A percentile compares a stretch with the other conserved stretches of the same genome.
phyloP scores from a whole-genome alignment of 768 basidiomycete species.

The Lanmaoa rubissima region DNA sequence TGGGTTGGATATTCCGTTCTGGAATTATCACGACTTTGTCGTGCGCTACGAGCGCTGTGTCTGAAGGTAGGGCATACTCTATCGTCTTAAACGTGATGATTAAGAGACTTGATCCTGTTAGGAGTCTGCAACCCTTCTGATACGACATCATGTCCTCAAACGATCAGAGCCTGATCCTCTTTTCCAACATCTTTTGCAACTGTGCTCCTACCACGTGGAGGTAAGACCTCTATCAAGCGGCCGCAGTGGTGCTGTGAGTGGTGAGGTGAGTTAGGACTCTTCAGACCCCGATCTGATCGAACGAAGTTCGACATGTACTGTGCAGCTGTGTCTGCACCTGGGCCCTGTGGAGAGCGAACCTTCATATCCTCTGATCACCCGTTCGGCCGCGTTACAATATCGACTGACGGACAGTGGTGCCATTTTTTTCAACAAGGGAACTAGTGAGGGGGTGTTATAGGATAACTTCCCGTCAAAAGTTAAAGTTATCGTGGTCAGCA shows the following conservation, averaged over 20 bases:
- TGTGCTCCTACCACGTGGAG: constrained; percentile 69
- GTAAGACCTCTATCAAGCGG: constrained; percentile 71
- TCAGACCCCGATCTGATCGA: not conserved
- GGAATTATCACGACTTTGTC: constrained; percentile 55
- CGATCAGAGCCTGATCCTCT: constrained; percentile 58
- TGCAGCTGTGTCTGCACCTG: constrained; percentile 59
- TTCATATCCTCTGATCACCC: constrained; percentile 41
- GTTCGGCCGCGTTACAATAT: constrained; percentile 66
- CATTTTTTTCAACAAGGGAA: constrained; percentile 73
- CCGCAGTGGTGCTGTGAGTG: constrained; percentile 73
- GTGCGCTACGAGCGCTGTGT: constrained; percentile 59
- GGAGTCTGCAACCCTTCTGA: constrained; percentile 52
- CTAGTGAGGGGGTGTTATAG: constrained; percentile 60
- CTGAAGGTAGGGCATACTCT: constrained; percentile 42
- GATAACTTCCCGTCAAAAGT: not conserved
- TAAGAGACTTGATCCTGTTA: constrained; percentile 23
- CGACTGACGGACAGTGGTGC: constrained; percentile 63
- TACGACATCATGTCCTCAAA: constrained; percentile 62
- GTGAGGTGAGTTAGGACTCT: constrained; percentile 50
- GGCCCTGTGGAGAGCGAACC: constrained; percentile 43
- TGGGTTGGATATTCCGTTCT: constrained; percentile 62
- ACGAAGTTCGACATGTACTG: not conserved
- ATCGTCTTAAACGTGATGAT: not conserved
- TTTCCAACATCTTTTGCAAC: constrained; percentile 55
- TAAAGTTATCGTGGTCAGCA: not conserved